A percentile compares a stretch with the other conserved stretches of the same genome.
These are phyloP conservation scores for Thraustotheca clavata DNA, from an alignment of 352 stramenopile species.

Conservation along the genomic window DNA sequence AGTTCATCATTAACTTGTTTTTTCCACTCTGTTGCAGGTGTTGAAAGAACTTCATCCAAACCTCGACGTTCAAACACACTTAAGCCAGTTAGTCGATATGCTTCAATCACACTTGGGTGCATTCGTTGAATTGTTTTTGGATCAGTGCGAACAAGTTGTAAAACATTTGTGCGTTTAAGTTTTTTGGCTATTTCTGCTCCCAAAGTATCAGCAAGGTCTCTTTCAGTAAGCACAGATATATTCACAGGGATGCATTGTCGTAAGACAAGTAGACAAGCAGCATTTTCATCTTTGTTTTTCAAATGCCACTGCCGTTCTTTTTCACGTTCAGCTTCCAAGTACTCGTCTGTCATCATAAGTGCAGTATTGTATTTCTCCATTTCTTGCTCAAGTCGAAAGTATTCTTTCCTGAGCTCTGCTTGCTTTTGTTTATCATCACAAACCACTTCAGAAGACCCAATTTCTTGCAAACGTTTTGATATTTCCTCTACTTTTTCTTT, in stretches of 20 bases:
- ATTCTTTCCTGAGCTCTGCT: slow-evolving; percentile 58
- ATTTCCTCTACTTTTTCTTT: slow-evolving; percentile 71
- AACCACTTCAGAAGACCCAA: slow-evolving; percentile 64
- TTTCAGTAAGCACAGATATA: slow-evolving; percentile 69
- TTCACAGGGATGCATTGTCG: slow-evolving; percentile 75
- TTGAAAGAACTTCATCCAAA: slow-evolving; percentile 62
- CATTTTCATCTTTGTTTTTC: slow-evolving; percentile 39
- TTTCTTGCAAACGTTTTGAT: slow-evolving; percentile 70
- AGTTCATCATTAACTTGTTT: slow-evolving; percentile 72
- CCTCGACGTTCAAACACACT: slow-evolving; percentile 80
- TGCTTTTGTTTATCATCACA: slow-evolving; percentile 37
- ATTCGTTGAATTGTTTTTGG: slow-evolving; percentile 69
- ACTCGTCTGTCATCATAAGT: slow-evolving; percentile 85
- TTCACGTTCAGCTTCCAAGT: slow-evolving; percentile 64
- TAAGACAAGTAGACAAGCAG: slow-evolving; percentile 40
- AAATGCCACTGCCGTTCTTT: slow-evolving; percentile 71
- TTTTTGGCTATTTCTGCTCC: slow-evolving; percentile 61
- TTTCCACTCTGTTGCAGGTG: slow-evolving; percentile 52
- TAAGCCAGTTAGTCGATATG: slow-evolving; percentile 48
- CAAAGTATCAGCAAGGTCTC: slow-evolving; percentile 37
- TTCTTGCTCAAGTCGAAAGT: slow-evolving; percentile 82
- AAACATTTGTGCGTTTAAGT: slow-evolving; percentile 85
- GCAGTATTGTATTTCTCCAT: slow-evolving; percentile 89
- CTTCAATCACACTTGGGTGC: slow-evolving; percentile 72
- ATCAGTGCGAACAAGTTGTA: slow-evolving; percentile 68